Evolutionary conservation across 768 basidiomycete genomes (phyloP).

Genomic region (Boletus insuetus): DNA sequence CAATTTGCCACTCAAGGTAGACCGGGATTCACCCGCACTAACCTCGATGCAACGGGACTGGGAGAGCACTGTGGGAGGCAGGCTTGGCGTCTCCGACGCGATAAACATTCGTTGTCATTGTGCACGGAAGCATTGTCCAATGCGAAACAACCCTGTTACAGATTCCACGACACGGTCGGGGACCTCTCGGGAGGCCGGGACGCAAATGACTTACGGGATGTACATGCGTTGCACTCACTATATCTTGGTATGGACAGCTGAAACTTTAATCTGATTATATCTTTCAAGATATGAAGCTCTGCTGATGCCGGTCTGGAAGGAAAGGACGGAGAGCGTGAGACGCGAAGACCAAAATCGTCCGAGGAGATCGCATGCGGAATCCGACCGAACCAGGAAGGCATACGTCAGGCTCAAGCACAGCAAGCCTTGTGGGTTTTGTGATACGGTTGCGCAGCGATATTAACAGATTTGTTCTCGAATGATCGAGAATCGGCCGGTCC

Average conservation of each 20-base stretch:
- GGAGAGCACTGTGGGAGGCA: neutral
- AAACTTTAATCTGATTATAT: conserved; percentile 21
- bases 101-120: neutral
- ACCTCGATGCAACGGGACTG: conserved; percentile 9
- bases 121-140: neutral
- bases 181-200: neutral
- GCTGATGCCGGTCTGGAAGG: neutral
- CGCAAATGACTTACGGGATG: conserved; percentile 8
- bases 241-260: neutral
- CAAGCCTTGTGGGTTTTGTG: neutral
- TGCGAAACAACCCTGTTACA: neutral
- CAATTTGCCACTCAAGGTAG: neutral
- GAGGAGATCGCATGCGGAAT: conserved; percentile 22
- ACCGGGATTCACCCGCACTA: neutral
- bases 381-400: neutral
- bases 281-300: conserved; percentile 11
- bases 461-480: neutral
- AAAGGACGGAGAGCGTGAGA: conserved; percentile 4
- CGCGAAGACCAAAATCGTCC: conserved; percentile 6
- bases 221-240: conserved; percentile 12
- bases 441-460: neutral
- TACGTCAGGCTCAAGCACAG: conserved; percentile 17
- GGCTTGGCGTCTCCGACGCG: conserved; percentile 9
- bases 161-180: neutral
- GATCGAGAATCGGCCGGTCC: conserved; percentile 21